phyloP scores from a whole-genome alignment of 2,329 filamentous ascomycete genomes.

The Metarhizium album region DNA sequence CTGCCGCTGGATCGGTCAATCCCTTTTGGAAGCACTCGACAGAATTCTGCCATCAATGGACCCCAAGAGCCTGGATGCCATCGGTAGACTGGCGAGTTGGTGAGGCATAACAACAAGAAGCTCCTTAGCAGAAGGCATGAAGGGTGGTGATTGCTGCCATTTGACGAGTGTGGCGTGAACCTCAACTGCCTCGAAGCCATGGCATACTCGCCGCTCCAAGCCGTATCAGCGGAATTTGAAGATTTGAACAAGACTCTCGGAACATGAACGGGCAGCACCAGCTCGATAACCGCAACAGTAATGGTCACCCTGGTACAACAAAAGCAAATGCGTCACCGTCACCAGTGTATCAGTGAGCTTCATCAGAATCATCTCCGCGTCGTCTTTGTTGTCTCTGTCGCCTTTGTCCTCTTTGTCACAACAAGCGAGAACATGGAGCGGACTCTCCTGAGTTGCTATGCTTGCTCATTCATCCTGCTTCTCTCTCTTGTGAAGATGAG shows the following conservation, averaged over 20 bases:
- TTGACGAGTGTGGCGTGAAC: neutral
- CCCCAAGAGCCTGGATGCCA: neutral
- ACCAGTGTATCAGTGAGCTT: neutral
- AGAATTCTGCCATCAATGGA: neutral
- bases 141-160: neutral
- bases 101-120: neutral
- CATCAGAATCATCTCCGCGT: neutral
- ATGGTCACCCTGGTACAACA: neutral
- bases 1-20: neutral
- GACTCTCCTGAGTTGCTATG: too few species aligned
- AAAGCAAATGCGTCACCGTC: neutral
- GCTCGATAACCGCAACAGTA: neutral
- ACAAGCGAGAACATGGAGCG: neutral
- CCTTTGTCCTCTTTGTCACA: too few species aligned
- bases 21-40: neutral
- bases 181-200: too few species aligned
- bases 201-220: neutral
- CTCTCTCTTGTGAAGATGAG: too few species aligned
- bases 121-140: neutral
- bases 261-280: neutral
- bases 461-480: too few species aligned
- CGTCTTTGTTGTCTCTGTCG: neutral
- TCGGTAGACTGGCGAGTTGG: neutral
- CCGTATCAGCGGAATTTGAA: too few species aligned
- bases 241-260: neutral